These are phyloP conservation scores for Geranium incanum DNA, from an alignment of 441 rosid genomes.

Conservation along the genomic window DNA sequence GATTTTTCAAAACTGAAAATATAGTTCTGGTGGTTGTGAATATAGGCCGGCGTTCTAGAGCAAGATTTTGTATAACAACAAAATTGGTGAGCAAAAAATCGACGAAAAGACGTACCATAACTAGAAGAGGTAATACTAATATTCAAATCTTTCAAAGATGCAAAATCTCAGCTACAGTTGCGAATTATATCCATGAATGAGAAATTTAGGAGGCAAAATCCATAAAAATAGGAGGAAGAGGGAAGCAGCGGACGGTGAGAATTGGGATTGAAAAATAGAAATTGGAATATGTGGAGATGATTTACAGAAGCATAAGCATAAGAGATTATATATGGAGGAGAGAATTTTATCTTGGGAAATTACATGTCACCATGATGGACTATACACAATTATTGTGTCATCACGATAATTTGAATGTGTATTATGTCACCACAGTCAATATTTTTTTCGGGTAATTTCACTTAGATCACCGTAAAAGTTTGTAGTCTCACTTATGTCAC, in stretches of 20 bases:
- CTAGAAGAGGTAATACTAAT: conserved; percentile 13
- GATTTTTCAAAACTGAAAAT: conserved; percentile 23
- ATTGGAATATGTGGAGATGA: not conserved
- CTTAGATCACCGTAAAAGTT: too few species aligned
- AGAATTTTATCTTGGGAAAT: too few species aligned
- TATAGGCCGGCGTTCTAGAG: too few species aligned
- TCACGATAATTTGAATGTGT: too few species aligned
- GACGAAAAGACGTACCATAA: conserved; percentile 15
- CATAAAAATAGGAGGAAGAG: too few species aligned
- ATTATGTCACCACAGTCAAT: too few species aligned
- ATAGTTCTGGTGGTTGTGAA: conserved; percentile 24
- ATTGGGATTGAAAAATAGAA: not conserved
- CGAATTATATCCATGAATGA: not conserved
- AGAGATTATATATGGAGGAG: not conserved
- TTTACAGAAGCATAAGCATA: not conserved
- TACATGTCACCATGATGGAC: too few species aligned
- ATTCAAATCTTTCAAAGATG: conserved; percentile 36
- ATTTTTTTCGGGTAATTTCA: too few species aligned
- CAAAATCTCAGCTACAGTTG: conserved; percentile 8
- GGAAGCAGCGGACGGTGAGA: too few species aligned
- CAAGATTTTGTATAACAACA: conserved; percentile 10
- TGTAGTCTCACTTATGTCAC: too few species aligned
- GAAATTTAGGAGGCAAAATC: not conserved
- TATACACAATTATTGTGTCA: too few species aligned
- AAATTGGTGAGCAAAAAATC: conserved; percentile 20